Percentiles rank a stretch among this genome's conserved stretches.
These are phyloP conservation scores for Cercophora scortea DNA, from an alignment of 495 filamentous ascomycete species.

Conservation along the genomic window DNA sequence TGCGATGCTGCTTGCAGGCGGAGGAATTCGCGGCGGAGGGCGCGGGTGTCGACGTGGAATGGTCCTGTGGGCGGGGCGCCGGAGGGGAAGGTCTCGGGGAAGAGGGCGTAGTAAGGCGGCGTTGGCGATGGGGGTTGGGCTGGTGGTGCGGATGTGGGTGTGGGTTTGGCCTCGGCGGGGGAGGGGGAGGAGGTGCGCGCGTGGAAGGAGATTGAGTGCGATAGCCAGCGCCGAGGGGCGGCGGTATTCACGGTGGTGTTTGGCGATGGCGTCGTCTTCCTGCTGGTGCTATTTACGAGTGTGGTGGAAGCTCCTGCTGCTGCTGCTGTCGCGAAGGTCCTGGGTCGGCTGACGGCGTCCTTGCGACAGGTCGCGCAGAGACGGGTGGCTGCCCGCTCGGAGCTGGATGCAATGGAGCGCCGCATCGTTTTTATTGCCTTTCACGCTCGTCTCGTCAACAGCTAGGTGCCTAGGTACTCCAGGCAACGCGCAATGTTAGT, in stretches of 20 bases:
- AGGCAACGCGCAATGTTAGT: no score
- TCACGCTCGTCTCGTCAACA: background rate
- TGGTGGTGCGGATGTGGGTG: background rate
- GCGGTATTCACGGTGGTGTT: background rate
- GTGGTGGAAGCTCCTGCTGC: background rate
- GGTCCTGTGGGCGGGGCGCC: conserved; percentile 73
- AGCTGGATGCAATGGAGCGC: conserved; percentile 8
- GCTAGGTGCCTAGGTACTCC: background rate
- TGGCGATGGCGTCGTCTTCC: background rate
- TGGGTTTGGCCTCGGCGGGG: background rate
- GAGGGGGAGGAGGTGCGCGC: background rate
- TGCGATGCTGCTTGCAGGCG: conserved; percentile 71
- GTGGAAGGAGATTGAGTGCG: background rate
- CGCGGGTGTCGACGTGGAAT: conserved; percentile 62
- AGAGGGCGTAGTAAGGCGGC: conserved; percentile 70
- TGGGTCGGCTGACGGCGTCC: conserved; percentile 1
- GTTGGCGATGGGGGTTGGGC: background rate
- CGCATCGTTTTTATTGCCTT: conserved; percentile 16
- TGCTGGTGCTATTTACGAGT: background rate
- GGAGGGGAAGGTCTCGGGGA: conserved; percentile 68
- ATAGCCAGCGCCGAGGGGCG: conserved; percentile 1
- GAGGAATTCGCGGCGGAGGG: conserved; percentile 77
- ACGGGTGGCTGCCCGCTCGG: conserved; percentile 9
- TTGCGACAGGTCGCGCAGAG: conserved; percentile 20
- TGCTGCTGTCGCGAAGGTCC: background rate